Conservation (phyloP, 805 yeast genomes). For the Maudiozyma barnettii region DNA sequence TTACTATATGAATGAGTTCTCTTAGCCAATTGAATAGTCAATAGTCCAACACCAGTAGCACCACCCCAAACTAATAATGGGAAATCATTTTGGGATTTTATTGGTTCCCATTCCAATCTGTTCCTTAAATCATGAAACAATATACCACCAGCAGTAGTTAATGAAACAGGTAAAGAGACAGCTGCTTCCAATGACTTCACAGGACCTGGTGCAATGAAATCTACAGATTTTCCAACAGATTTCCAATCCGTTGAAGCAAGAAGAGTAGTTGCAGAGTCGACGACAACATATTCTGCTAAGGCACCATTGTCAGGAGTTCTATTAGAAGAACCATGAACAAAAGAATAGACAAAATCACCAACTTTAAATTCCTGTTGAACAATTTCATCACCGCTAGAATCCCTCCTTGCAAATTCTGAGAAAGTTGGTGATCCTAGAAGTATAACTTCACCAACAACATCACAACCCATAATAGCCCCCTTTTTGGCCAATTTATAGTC, state of each 20-base stretch:
- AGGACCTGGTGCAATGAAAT: conserved; percentile 19
- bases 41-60: conserved; percentile 52
- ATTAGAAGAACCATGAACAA: conserved; percentile 45
- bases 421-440: conserved; percentile 37
- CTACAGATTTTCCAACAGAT: background rate
- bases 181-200: conserved; percentile 52
- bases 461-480: conserved; percentile 50
- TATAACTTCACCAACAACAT: conserved; percentile 50
- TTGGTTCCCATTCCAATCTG: conserved; percentile 20
- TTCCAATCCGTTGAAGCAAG: conserved; percentile 13
- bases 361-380: conserved; percentile 22
- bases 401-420: background rate
- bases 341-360: conserved; percentile 50
- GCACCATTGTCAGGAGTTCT: conserved; percentile 40
- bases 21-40: conserved; percentile 51
- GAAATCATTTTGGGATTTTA: conserved; percentile 27
- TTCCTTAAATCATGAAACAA: conserved; percentile 23
- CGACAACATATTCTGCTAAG: conserved; percentile 44
- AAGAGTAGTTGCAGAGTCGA: conserved; percentile 26
- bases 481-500: conserved; percentile 32
- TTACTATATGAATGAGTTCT: conserved; percentile 32
- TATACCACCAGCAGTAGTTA: conserved; percentile 40
- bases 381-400: background rate
- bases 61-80: conserved; percentile 55
- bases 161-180: conserved; percentile 46